These are phyloP conservation scores for Dichotomocladium elegans DNA, from an alignment of 371 early-diverging fungal species.

Conservation along the genomic window DNA sequence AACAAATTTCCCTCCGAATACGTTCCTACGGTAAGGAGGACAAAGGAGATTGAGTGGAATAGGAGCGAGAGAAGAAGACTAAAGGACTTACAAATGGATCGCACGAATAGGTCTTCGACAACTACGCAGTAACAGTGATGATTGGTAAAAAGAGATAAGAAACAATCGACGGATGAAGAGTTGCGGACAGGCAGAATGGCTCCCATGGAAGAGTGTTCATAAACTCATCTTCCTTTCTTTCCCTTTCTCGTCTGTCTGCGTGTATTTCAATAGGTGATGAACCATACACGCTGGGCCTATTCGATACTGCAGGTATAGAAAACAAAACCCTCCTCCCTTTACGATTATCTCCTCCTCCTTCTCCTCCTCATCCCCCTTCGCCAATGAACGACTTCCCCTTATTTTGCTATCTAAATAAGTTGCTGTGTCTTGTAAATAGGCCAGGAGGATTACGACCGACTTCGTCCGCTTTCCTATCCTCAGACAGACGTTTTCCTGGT, in stretches of 20 bases:
- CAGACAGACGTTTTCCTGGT: conserved; percentile 94
- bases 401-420: no score
- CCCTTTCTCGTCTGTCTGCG: not conserved
- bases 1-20: conserved; percentile 99
- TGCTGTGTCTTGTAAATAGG: conserved; percentile 50
- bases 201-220: no score
- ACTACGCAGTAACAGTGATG: conserved; percentile 98
- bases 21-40: conserved; percentile 81
- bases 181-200: not conserved
- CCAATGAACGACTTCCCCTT: not conserved
- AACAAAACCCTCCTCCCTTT: no score
- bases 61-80: not conserved
- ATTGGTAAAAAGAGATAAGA: conserved; percentile 58
- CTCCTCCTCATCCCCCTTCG: no score
- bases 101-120: conserved; percentile 85
- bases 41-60: not conserved
- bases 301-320: conserved; percentile 93
- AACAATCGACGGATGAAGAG: not conserved
- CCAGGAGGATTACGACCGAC: conserved; percentile 97
- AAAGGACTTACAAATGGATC: not conserved
- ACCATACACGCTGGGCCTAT: conserved; percentile 88
- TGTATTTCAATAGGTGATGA: conserved; percentile 52
- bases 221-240: no score
- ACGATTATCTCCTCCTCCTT: no score
- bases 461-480: conserved; percentile 94